phyloP scores from a whole-genome alignment of 2,329 filamentous ascomycete genomes.

The Neoarthrinium moseri region DNA sequence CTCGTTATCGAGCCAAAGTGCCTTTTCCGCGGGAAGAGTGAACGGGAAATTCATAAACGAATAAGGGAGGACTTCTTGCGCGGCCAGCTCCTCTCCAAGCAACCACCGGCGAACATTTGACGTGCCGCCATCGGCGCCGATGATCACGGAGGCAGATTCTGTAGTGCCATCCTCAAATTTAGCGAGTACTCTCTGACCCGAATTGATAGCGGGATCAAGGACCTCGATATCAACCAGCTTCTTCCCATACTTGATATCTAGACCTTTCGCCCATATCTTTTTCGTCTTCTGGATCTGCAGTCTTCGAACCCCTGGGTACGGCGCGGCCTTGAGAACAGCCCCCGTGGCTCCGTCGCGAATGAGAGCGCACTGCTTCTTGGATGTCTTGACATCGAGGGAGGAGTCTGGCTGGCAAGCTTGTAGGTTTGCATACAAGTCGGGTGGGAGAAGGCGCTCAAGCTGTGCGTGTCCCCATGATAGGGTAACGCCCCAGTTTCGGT shows the following conservation, averaged over 20 bases:
- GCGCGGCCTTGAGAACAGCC: background rate
- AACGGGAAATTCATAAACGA: slow-evolving; percentile 14
- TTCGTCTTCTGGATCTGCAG: slow-evolving; percentile 5
- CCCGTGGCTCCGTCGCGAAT: slow-evolving; percentile 1
- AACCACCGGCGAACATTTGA: slow-evolving; percentile 12
- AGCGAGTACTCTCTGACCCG: background rate
- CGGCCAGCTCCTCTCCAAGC: slow-evolving; percentile 8
- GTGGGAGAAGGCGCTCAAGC: background rate
- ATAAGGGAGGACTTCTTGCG: slow-evolving; percentile 11
- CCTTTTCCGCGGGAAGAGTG: slow-evolving; percentile 6
- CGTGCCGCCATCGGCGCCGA: slow-evolving; percentile 7
- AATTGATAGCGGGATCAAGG: background rate
- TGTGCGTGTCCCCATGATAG: background rate
- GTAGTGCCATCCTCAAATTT: slow-evolving; percentile 4
- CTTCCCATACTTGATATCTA: slow-evolving; percentile 12
- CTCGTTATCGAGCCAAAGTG: background rate
- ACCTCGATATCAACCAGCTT: slow-evolving; percentile 8
- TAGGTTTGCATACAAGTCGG: background rate
- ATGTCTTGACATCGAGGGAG: background rate
- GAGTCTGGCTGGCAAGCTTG: slow-evolving; percentile 5
- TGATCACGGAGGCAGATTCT: background rate
- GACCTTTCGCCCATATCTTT: background rate
- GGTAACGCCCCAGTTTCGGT: slow-evolving; percentile 2
- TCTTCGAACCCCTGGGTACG: background rate
- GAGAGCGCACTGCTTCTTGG: background rate